Base-by-base conservation (phyloP, 2,329 filamentous ascomycete species). In the Epichloe bromicola region DNA sequence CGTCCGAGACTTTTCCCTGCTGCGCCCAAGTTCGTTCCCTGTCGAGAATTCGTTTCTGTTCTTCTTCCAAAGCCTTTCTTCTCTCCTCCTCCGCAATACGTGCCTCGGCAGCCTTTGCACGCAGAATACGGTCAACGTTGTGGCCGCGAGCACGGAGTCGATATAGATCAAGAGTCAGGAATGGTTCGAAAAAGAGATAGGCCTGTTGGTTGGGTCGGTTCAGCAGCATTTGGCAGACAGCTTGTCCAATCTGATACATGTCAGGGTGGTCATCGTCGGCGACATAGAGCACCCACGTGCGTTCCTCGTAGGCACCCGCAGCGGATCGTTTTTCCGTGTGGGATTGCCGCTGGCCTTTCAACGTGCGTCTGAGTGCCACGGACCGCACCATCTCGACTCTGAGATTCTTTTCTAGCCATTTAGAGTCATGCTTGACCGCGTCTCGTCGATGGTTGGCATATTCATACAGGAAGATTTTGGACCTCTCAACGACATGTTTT, bases 81-180 rank as follows among this genome's bases (percentile, higher is more conserved):
- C 86, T 79, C 63, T 88, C 82, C 59, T 86, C 85, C 61, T 96
- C 90, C 0, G 88, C 89, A 56, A 97, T 82, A 49, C 87, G 80
- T 5, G 88, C 87, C 65, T 97, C 89, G 2, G 87, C 86, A 19
- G 86, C 88, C 69, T 94, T 94, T 50, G 85, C 85, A 38, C 88
- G 81, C 20, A 98, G 74, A 55, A 98, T 97, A 47, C 93, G 85
- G 61, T 96, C 88, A 39, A 98, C 93, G 58, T 98, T 97, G 73
- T 96, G 97, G 2, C 93, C 93, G 56, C 93, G 88, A 54, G 83
- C 82, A 59, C 88, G 83, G 40, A 98, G 71, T 48, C 90, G 83
- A 45, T 86, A 78, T 23, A 98, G 74, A 58, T 91, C 88, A 8
- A 93, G 82, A 52, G 86, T 91, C 38, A 98, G 71, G 55, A 98